Percentiles rank a stretch among this genome's conserved stretches.
These are phyloP conservation scores for Fusarium multiceps DNA, from an alignment of 2,329 filamentous ascomycete genomes.

Conservation along the genomic window DNA sequence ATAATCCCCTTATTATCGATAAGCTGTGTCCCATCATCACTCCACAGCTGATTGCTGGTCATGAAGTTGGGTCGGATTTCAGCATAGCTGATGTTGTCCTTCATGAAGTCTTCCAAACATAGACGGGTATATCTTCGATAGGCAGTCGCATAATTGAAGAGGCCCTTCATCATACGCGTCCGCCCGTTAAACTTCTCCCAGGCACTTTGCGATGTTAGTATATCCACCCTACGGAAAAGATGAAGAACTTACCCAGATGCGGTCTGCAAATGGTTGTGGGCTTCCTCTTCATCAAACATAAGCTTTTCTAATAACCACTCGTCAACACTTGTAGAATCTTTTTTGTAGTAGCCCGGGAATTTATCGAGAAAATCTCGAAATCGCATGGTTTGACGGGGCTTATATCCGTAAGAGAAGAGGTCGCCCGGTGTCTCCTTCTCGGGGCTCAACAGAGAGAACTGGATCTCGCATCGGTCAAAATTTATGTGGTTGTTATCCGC, in stretches of 20 bases:
- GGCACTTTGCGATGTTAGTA: conserved; percentile 52
- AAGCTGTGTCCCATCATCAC: conserved; percentile 63
- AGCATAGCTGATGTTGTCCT: conserved; percentile 76
- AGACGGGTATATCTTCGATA: conserved; percentile 69
- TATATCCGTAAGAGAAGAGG: conserved; percentile 64
- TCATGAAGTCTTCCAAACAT: conserved; percentile 70
- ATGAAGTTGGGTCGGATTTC: conserved; percentile 78
- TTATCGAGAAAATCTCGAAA: conserved; percentile 56
- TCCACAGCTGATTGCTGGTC: conserved; percentile 69
- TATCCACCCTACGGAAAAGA: neutral
- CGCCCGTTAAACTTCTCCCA: conserved; percentile 75
- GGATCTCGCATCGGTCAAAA: conserved; percentile 67
- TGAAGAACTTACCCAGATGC: conserved; percentile 60
- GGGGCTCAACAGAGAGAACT: conserved; percentile 65
- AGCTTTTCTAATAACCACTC: conserved; percentile 72
- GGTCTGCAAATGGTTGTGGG: conserved; percentile 63
- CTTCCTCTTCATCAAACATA: conserved; percentile 69
- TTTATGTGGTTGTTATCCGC: conserved; percentile 54
- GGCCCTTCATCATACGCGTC: conserved; percentile 78
- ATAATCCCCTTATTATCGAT: conserved; percentile 70
- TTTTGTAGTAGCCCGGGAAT: conserved; percentile 46
- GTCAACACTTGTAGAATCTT: conserved; percentile 47
- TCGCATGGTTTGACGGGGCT: conserved; percentile 57
- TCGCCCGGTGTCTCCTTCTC: conserved; percentile 53
- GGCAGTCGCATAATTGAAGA: conserved; percentile 74